A percentile compares a stretch with the other conserved stretches of the same genome.
Conservation (phyloP, 345 rosid genomes). For the Hibiscus trionum region DNA sequence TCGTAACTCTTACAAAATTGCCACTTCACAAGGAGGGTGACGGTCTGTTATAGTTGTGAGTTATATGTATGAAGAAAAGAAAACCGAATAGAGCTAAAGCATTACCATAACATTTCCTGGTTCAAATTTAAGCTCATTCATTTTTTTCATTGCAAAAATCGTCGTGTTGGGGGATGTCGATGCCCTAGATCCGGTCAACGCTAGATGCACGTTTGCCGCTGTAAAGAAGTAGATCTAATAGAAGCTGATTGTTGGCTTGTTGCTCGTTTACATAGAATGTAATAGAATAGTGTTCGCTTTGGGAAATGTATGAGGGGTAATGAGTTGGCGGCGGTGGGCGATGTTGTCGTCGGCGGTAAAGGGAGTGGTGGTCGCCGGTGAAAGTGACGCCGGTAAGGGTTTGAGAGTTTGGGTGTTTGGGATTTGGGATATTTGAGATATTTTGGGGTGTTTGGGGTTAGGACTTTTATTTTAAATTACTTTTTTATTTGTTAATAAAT, state of each 20-base stretch:
- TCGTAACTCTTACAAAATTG: background rate
- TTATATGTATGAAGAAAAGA: background rate
- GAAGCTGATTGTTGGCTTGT: slow-evolving; percentile 36
- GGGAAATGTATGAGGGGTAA: background rate
- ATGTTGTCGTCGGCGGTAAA: too few species aligned
- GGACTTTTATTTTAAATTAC: too few species aligned
- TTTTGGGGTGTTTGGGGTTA: too few species aligned
- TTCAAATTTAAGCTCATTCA: background rate
- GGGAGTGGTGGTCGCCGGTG: too few species aligned
- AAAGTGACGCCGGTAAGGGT: too few species aligned
- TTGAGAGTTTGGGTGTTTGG: too few species aligned
- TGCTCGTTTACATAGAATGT: slow-evolving; percentile 21
- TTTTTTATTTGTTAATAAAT: too few species aligned
- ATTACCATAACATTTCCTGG: background rate
- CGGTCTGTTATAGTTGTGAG: background rate
- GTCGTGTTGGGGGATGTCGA: slow-evolving; percentile 85
- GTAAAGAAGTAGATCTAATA: slow-evolving; percentile 56
- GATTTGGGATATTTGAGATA: too few species aligned
- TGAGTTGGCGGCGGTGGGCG: too few species aligned
- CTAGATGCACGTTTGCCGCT: slow-evolving; percentile 41
- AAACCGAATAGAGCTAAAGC: background rate
- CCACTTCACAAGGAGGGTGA: background rate
- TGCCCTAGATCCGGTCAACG: slow-evolving; percentile 83
- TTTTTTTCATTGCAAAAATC: slow-evolving; percentile 57
- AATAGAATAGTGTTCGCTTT: slow-evolving; percentile 18